A percentile compares a stretch with the other conserved stretches of the same genome.
Conservation (phyloP, 2,329 filamentous ascomycete species). For the Aspergillus novoparasiticus region DNA sequence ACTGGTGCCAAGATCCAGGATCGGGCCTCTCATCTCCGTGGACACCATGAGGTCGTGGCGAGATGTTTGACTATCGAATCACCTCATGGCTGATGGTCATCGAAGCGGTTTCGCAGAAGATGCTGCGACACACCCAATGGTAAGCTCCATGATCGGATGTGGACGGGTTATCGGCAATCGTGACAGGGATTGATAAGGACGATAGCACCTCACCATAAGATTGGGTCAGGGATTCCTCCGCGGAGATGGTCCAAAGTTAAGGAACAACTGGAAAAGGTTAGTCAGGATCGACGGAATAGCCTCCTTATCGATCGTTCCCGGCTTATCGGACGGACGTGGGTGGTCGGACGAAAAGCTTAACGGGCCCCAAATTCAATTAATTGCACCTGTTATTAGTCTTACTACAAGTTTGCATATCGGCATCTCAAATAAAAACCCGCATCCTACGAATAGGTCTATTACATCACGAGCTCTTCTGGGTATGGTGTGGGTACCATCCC, state of each 20-base stretch:
- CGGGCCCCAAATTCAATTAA: neutral
- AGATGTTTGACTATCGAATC: neutral
- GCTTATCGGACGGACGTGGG: neutral
- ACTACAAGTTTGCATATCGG: neutral
- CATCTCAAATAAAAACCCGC: neutral
- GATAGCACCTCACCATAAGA: neutral
- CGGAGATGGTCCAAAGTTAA: neutral
- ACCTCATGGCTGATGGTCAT: neutral
- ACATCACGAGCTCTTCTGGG: neutral
- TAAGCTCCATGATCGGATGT: neutral
- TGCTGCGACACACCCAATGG: neutral
- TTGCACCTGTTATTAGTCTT: neutral
- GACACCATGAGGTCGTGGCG: neutral
- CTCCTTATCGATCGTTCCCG: neutral
- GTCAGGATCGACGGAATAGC: neutral
- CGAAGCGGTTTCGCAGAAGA: neutral
- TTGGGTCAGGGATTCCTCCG: neutral
- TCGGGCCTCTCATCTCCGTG: neutral
- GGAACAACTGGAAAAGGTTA: neutral
- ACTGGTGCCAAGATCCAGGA: neutral
- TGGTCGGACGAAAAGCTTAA: slow-evolving; percentile 1
- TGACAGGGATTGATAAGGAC: neutral
- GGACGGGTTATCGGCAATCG: neutral
- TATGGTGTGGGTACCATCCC: neutral
- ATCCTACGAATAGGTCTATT: neutral